phyloP scores from a whole-genome alignment of 2,329 filamentous ascomycete genomes.

The Bipolaris gigantea region DNA sequence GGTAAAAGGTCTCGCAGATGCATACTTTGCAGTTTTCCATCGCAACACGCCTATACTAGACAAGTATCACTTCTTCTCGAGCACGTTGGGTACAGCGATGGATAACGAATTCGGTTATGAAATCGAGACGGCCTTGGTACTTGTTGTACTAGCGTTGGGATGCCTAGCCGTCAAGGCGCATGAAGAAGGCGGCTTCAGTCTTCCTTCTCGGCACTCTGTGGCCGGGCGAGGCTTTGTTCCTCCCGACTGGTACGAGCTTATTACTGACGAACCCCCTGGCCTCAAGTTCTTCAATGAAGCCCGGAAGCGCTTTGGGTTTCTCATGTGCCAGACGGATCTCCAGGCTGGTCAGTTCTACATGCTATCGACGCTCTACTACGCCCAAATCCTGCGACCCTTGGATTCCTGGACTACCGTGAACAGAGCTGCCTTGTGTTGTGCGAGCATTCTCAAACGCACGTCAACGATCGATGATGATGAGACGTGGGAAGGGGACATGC shows the following conservation, averaged over 20 bases:
- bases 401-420: constrained; percentile 59
- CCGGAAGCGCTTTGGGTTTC: constrained; percentile 55
- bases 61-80: constrained; percentile 55
- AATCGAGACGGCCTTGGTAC: constrained; percentile 56
- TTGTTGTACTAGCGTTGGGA: constrained; percentile 56
- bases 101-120: constrained; percentile 56
- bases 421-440: constrained; percentile 55
- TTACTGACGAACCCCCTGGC: constrained; percentile 48
- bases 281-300: constrained; percentile 59
- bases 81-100: constrained; percentile 53
- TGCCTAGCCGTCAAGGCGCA: constrained; percentile 55
- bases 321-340: constrained; percentile 54
- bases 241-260: constrained; percentile 42
- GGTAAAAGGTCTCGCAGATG: constrained; percentile 56
- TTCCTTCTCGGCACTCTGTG: constrained; percentile 39
- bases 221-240: constrained; percentile 25
- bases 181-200: constrained; percentile 53
- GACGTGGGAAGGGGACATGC: constrained; percentile 59
- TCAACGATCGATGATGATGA: constrained; percentile 51
- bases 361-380: constrained; percentile 56
- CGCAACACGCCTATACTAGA: constrained; percentile 57
- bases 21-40: constrained; percentile 59
- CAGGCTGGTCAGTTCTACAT: constrained; percentile 58
- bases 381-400: constrained; percentile 56
- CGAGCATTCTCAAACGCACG: constrained; percentile 51